Conservation (phyloP, 176 grass and related monocot species). For the Rhipidocladum racemiflorum region DNA sequence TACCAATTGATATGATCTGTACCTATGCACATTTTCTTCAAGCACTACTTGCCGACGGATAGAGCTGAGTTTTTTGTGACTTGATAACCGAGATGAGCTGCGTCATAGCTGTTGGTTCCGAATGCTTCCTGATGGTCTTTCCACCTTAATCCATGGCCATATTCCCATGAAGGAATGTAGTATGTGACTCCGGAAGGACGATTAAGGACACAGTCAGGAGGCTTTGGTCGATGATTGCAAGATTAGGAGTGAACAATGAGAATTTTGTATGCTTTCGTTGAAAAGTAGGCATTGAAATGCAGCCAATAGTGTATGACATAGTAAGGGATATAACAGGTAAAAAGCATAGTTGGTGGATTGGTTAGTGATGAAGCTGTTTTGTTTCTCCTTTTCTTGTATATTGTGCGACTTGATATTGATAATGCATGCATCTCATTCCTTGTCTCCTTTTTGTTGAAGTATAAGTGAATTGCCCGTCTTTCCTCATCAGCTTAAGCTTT, state of each 20-base stretch:
- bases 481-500: no score
- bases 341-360: not conserved
- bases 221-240: not conserved
- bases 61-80: not conserved
- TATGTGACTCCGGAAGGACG: not conserved
- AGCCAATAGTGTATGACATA: not conserved
- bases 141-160: constrained; percentile 9
- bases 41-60: not conserved
- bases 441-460: no score
- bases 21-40: not conserved
- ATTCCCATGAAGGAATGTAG: constrained; percentile 1
- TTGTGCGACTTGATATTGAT: not conserved
- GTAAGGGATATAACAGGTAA: not conserved
- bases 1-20: not conserved
- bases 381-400: not conserved
- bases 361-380: constrained; percentile 3
- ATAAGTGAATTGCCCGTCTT: no score
- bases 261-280: not conserved
- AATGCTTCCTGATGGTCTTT: constrained; percentile 3
- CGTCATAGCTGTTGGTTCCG: not conserved
- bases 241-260: not conserved
- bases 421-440: not conserved
- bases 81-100: not conserved
- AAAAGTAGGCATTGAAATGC: not conserved
- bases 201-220: not conserved